These are phyloP conservation scores for Termitomyces titanicus DNA, from an alignment of 768 basidiomycete genomes.

Conservation along the genomic window DNA sequence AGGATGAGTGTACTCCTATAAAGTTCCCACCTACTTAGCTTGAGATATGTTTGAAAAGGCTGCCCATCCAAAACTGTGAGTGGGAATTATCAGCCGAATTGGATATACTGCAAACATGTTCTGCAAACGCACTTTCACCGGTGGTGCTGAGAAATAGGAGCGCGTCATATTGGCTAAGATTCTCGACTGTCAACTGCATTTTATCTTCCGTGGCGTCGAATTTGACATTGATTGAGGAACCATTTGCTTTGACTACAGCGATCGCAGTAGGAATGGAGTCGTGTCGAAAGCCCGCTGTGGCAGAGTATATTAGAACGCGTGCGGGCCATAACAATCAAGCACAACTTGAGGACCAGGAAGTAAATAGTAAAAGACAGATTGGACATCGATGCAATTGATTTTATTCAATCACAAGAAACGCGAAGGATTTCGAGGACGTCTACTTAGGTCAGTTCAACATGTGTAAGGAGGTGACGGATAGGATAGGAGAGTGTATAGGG, in stretches of 20 bases:
- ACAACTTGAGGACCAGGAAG: background rate
- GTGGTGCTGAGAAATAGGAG: slow-evolving; percentile 68
- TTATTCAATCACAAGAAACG: background rate
- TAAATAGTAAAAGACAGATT: background rate
- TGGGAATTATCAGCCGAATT: too few relatives aligned
- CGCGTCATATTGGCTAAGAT: slow-evolving; percentile 56
- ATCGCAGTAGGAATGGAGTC: slow-evolving; percentile 76
- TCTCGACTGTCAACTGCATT: slow-evolving; percentile 49
- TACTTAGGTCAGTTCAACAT: background rate
- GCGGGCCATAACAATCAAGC: slow-evolving; percentile 14
- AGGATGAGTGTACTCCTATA: slow-evolving; percentile 63
- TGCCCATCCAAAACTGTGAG: slow-evolving; percentile 52
- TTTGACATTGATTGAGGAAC: slow-evolving; percentile 41
- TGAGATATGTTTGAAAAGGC: slow-evolving; percentile 64
- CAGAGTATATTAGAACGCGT: slow-evolving; percentile 58
- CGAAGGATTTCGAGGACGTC: background rate
- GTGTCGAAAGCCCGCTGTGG: slow-evolving; percentile 62
- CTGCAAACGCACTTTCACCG: slow-evolving; percentile 49
- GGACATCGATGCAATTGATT: background rate
- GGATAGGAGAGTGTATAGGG: too few relatives aligned
- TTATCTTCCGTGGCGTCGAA: slow-evolving; percentile 69
- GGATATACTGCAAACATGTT: background rate
- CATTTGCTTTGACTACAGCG: slow-evolving; percentile 44
- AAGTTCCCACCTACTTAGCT: slow-evolving; percentile 70
- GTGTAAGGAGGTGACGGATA: background rate